Conservation (phyloP, 768 basidiomycete species). For the Boletus rufocinnamomeus region DNA sequence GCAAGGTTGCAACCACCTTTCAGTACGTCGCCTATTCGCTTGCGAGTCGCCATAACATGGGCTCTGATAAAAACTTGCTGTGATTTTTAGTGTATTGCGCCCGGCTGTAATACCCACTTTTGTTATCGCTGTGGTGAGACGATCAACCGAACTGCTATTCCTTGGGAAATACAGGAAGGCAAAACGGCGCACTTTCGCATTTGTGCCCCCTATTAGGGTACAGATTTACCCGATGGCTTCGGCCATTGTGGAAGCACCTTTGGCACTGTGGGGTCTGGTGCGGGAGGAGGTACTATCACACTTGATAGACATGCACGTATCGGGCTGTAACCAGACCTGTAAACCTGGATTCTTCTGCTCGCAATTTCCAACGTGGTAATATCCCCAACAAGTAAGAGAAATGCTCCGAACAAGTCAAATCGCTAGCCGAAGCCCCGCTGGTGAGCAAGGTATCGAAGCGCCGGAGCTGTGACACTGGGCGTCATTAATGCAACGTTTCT, state of each 20-base stretch:
- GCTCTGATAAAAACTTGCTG: not conserved
- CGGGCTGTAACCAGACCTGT: not conserved
- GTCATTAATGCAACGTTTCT: slow-evolving; percentile 22
- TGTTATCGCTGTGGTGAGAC: slow-evolving; percentile 51
- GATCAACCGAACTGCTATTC: slow-evolving; percentile 44
- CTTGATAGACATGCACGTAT: not conserved
- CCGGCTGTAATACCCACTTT: slow-evolving; percentile 60
- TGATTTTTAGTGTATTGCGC: slow-evolving; percentile 48
- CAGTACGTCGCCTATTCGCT: slow-evolving; percentile 38
- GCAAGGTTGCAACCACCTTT: slow-evolving; percentile 60
- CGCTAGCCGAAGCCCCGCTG: not conserved
- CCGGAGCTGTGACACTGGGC: slow-evolving; percentile 3
- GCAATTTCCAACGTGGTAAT: too few relatives aligned
- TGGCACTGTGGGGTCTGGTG: not conserved
- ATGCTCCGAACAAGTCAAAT: too few relatives aligned
- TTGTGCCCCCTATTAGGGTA: slow-evolving; percentile 30
- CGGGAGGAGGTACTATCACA: not conserved
- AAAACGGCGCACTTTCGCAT: slow-evolving; percentile 36
- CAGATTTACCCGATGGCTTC: not conserved
- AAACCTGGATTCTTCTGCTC: not conserved
- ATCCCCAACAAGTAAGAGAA: too few relatives aligned
- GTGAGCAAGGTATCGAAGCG: slow-evolving; percentile 6
- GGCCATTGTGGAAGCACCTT: too few relatives aligned
- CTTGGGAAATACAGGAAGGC: slow-evolving; percentile 34
- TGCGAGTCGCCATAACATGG: not conserved